Evolutionary conservation across 345 rosid genomes (phyloP), one percentile per base, ranked within the genome.

Genomic region (Syzygium jambos): DNA sequence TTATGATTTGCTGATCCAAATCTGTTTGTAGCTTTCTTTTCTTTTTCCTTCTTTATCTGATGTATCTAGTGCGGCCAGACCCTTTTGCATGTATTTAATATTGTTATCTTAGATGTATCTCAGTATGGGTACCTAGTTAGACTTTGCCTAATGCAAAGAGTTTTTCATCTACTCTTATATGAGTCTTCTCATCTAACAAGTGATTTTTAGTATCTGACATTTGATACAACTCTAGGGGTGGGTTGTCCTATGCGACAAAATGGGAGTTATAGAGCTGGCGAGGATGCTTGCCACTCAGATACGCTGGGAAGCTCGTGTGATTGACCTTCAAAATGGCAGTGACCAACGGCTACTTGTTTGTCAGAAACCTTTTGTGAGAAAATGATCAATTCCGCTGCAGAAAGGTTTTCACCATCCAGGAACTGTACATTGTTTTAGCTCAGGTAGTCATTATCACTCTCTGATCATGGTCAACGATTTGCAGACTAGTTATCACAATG

Each of bases 241-340:
- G 99, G 93, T 96, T 88, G 93, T 98, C 85, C 87, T 98, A 78
- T 91, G 91, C 13, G 99, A 98, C 90, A 96, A 92, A 55, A 10
- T 96, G 89, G 97, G 95, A 90, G 91, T 92, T 63, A 93, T 96
- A 63, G 99, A 96, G 93, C 92, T 93, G 94, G 98, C 97, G 53
- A 94, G 99, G 10, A 88, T 90, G 88, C 93, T 96, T 85, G 96
- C 95, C 63, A 91, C 97, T 41, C 94, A 95, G 88, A 91, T 96
- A 27, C 95, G 95, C n/a, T 98, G 99, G 99, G 99, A 98, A 94
- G 99, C 99, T 89, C 92, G 99, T 88, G 96, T 96, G 89, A 96
- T 96, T 25, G 98, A 95, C 93, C 94, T 95, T 87, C 98, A 98
- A 89, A 97, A 95, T 87, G 99, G 99, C 87, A 95, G 96, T 84